These are phyloP conservation scores for Musa schizocarpa DNA, from an alignment of 176 grass and related monocot species.

Conservation along the genomic window DNA sequence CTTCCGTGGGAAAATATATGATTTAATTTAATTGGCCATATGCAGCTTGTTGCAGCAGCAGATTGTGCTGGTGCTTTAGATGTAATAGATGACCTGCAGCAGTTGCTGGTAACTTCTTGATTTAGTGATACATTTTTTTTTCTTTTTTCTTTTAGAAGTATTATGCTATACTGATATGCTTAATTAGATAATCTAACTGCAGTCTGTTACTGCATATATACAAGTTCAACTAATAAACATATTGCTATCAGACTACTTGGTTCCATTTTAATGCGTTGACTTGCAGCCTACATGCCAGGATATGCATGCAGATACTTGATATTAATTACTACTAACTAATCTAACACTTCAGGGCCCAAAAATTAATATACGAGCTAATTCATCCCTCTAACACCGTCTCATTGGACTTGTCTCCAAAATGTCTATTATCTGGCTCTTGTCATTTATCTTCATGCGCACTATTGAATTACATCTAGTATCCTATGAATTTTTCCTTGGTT, in stretches of 20 bases:
- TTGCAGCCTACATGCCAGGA: background rate
- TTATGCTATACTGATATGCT: background rate
- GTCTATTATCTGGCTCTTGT: background rate
- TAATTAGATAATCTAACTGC: background rate
- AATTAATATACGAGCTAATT: background rate
- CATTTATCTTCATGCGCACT: background rate
- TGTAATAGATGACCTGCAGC: constrained; percentile 84
- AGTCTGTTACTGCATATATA: background rate
- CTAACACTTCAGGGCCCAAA: background rate
- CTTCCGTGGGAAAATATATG: background rate
- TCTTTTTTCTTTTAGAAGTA: background rate
- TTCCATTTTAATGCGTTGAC: background rate
- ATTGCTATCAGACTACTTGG: background rate
- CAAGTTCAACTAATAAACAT: background rate
- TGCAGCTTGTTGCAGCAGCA: constrained; percentile 87
- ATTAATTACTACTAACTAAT: background rate
- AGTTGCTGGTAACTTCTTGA: constrained; percentile 64
- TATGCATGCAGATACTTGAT: background rate
- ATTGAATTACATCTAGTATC: background rate
- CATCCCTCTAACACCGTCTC: no score
- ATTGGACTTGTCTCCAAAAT: background rate
- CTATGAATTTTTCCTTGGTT: background rate
- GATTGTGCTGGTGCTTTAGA: constrained; percentile 96
- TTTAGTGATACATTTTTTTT: background rate
- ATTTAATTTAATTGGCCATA: constrained; percentile 21